A percentile compares a stretch with the other conserved stretches of the same genome.
phyloP scores from a whole-genome alignment of 345 rosid species.

The Pistacia atlantica region DNA sequence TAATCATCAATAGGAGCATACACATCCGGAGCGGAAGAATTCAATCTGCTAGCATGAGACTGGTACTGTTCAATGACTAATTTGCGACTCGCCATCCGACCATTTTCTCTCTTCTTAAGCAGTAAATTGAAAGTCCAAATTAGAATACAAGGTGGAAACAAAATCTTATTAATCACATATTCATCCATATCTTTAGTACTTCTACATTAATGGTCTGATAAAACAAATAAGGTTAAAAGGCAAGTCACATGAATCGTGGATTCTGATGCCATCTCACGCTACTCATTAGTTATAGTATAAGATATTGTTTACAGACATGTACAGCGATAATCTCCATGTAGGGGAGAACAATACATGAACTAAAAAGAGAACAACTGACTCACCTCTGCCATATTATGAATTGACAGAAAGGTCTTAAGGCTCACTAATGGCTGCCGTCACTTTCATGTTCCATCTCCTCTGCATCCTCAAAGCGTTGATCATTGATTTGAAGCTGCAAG shows the following conservation, averaged over 20 bases:
- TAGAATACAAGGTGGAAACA: neutral
- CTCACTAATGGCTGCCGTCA: constrained; percentile 33
- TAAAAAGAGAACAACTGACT: neutral
- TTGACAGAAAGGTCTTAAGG: neutral
- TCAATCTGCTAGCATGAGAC: neutral
- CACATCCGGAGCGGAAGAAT: neutral
- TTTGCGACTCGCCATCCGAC: too few species aligned
- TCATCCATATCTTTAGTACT: neutral
- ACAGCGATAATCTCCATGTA: neutral
- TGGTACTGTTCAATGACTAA: neutral
- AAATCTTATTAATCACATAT: neutral
- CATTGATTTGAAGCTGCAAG: constrained; percentile 81
- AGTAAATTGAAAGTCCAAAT: neutral
- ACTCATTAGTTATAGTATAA: neutral
- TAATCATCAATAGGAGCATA: neutral
- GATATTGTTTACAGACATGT: neutral
- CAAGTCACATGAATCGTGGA: neutral
- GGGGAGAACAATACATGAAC: neutral
- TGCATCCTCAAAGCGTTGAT: constrained; percentile 89
- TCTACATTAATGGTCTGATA: neutral
- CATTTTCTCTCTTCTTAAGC: neutral
- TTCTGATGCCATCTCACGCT: neutral
- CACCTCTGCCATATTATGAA: neutral
- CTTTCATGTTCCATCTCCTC: constrained; percentile 74
- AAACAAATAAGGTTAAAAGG: neutral